Evolutionary conservation across 2,329 filamentous ascomycete species (phyloP).

Genomic region (Dactylellina cionopaga): DNA sequence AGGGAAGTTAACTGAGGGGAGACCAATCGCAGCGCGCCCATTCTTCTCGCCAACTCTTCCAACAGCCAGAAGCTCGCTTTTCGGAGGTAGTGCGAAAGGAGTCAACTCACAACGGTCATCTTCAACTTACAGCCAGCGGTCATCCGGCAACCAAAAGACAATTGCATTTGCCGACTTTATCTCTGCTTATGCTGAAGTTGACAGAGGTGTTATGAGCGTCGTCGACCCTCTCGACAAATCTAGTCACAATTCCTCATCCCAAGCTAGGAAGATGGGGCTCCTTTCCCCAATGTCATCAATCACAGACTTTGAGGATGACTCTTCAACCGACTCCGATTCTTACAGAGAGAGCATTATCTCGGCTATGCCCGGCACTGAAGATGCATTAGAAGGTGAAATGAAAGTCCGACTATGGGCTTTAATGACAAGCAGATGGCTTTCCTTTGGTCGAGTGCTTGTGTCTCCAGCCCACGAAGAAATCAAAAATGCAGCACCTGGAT

Average conservation of each 20-base stretch:
- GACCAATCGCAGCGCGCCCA: conserved; percentile 39
- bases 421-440: conserved; percentile 88
- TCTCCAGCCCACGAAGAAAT: conserved; percentile 80
- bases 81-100: conserved; percentile 34
- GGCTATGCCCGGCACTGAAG: conserved; percentile 61
- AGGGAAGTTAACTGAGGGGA: conserved; percentile 29
- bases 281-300: conserved; percentile 47
- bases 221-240: conserved; percentile 54
- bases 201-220: conserved; percentile 42
- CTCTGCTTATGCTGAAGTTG: conserved; percentile 42
- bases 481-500: conserved; percentile 56
- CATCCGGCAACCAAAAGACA: conserved; percentile 50
- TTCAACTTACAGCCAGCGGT: conserved; percentile 48
- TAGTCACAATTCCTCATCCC: conserved; percentile 48
- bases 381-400: conserved; percentile 69
- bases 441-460: conserved; percentile 83
- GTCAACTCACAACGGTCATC: conserved; percentile 43
- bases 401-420: conserved; percentile 82
- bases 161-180: conserved; percentile 50
- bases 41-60: conserved; percentile 46
- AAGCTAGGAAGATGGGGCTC: conserved; percentile 43
- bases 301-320: conserved; percentile 49
- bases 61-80: conserved; percentile 42
- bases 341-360: conserved; percentile 56
- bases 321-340: conserved; percentile 44